phyloP scores from a whole-genome alignment of 2,329 filamentous ascomycete species.

The Ambrosiella cleistominuta region DNA sequence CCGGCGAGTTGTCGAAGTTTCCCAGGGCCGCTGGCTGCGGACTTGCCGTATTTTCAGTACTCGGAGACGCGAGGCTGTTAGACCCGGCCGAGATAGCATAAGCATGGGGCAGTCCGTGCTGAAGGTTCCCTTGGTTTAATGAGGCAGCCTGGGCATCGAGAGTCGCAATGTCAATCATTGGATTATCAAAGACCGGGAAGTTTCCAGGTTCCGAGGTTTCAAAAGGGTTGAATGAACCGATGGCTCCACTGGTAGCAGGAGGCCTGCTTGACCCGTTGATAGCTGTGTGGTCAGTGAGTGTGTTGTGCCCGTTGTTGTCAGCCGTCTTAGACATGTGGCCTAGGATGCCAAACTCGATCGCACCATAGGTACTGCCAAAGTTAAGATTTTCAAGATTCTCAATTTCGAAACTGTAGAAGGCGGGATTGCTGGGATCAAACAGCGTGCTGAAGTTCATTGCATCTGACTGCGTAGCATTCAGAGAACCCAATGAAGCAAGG shows the following conservation, averaged over 20 bases:
- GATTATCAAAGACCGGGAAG: slow-evolving; percentile 25
- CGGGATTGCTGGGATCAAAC: slow-evolving; percentile 83
- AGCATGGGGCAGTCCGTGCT: slow-evolving; percentile 45
- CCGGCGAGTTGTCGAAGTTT: slow-evolving; percentile 35
- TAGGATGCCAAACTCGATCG: slow-evolving; percentile 88
- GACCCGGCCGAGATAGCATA: slow-evolving; percentile 47
- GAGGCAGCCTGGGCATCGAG: slow-evolving; percentile 30
- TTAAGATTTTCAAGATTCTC: slow-evolving; percentile 54
- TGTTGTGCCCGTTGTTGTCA: slow-evolving; percentile 19
- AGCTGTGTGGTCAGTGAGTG: slow-evolving; percentile 35
- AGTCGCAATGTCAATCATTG: slow-evolving; percentile 35
- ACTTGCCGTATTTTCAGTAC: slow-evolving; percentile 44
- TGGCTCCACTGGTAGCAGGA: slow-evolving; percentile 18
- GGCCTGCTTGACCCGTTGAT: neutral
- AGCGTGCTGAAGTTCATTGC: slow-evolving; percentile 39
- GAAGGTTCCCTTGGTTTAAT: slow-evolving; percentile 39
- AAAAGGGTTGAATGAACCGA: slow-evolving; percentile 17
- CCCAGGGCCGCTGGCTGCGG: slow-evolving; percentile 31
- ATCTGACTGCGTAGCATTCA: slow-evolving; percentile 23
- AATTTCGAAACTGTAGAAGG: slow-evolving; percentile 88
- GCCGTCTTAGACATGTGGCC: slow-evolving; percentile 59
- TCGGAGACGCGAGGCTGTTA: slow-evolving; percentile 44
- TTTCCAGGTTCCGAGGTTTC: neutral
- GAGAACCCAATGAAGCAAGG: slow-evolving; percentile 21
- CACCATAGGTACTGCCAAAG: slow-evolving; percentile 91